These are phyloP conservation scores for Aspergillus sergii DNA, from an alignment of 2,329 filamentous ascomycete species.

Conservation along the genomic window DNA sequence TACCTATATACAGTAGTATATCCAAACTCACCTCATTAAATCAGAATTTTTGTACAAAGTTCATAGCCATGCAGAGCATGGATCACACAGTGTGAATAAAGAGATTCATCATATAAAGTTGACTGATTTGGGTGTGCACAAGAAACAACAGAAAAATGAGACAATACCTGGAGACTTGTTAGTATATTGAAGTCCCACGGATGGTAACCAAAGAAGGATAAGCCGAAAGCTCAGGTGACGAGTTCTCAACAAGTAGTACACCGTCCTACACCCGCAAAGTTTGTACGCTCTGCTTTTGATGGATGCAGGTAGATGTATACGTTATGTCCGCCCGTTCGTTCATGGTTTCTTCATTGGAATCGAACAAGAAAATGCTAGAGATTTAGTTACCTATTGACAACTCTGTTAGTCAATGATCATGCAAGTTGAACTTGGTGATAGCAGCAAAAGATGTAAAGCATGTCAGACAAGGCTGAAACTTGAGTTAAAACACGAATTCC, in stretches of 20 bases:
- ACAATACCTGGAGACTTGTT: slow-evolving; percentile 32
- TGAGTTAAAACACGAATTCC: slow-evolving; percentile 60
- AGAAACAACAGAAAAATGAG: slow-evolving; percentile 15
- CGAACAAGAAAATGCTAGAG: slow-evolving; percentile 19
- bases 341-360: slow-evolving; percentile 62
- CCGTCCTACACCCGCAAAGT: slow-evolving; percentile 58
- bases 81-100: slow-evolving; percentile 73
- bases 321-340: slow-evolving; percentile 72
- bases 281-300: slow-evolving; percentile 64
- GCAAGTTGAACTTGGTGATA: slow-evolving; percentile 20
- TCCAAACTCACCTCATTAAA: slow-evolving; percentile 63
- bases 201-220: slow-evolving; percentile 30
- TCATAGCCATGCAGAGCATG: slow-evolving; percentile 57
- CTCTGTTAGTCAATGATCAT: slow-evolving; percentile 33
- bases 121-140: slow-evolving; percentile 26
- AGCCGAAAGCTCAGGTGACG: slow-evolving; percentile 60
- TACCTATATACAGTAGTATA: neutral
- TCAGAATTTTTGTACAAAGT: slow-evolving; percentile 67
- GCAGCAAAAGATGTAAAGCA: slow-evolving; percentile 18
- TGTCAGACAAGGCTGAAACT: slow-evolving; percentile 74
- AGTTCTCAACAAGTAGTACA: slow-evolving; percentile 69
- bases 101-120: slow-evolving; percentile 62
- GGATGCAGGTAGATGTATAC: slow-evolving; percentile 55
- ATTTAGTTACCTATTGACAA: slow-evolving; percentile 36
- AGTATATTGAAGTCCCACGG: slow-evolving; percentile 20